Evolutionary conservation across 306 rosid genomes (phyloP).

Genomic region (Oxytropis ochrocephala): DNA sequence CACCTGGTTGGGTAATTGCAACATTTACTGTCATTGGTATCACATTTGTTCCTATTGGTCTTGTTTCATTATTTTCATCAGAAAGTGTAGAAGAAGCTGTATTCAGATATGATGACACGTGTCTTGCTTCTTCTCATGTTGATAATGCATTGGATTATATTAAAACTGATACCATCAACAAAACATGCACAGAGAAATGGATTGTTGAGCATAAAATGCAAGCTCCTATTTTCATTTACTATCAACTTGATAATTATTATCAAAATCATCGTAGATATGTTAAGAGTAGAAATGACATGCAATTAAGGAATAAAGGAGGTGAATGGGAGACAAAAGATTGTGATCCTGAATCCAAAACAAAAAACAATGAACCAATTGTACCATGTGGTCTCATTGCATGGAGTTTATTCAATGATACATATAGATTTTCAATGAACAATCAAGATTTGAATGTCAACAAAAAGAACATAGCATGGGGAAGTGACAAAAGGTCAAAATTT

Average conservation of each 20-base stretch:
- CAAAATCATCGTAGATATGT: conserved; percentile 96
- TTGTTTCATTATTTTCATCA: conserved; percentile 32
- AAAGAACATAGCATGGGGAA: conserved; percentile 73
- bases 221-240: conserved; percentile 65
- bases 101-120: conserved; percentile 49
- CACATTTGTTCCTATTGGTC: conserved; percentile 38
- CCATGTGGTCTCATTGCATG: conserved; percentile 94
- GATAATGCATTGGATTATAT: conserved; percentile 32
- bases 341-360: conserved; percentile 19
- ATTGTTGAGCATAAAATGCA: conserved; percentile 64
- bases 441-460: conserved; percentile 42
- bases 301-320: conserved; percentile 33
- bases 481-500: conserved; percentile 53
- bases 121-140: conserved; percentile 39
- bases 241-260: conserved; percentile 73
- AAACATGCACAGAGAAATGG: conserved; percentile 56
- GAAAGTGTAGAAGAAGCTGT: conserved; percentile 45
- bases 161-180: conserved; percentile 46
- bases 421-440: conserved; percentile 48
- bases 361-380: conserved; percentile 41
- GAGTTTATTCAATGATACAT: conserved; percentile 90
- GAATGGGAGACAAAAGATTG: conserved; percentile 25
- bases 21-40: conserved; percentile 28
- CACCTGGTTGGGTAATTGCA: conserved; percentile 43
- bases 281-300: conserved; percentile 70